A percentile compares a stretch with the other conserved stretches of the same genome.
Evolutionary conservation across 306 rosid species (phyloP).

Genomic region (Urtica urens): DNA sequence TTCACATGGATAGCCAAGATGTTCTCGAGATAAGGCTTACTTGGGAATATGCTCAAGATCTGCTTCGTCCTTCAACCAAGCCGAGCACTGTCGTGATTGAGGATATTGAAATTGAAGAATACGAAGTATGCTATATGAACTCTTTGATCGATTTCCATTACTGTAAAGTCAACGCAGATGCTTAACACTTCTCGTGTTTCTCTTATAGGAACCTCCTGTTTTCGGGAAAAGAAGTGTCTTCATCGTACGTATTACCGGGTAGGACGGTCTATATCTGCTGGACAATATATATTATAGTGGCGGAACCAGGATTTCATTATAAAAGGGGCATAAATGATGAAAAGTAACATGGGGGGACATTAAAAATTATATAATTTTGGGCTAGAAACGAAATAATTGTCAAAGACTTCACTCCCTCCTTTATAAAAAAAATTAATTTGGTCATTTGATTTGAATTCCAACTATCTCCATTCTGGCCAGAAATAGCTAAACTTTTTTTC

Average conservation of each 20-base stretch:
- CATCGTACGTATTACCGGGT: slow-evolving; percentile 60
- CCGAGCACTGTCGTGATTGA: slow-evolving; percentile 83
- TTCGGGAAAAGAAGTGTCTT: slow-evolving; percentile 93
- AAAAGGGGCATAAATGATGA: no score
- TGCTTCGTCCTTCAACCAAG: slow-evolving; percentile 76
- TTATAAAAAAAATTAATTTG: no score
- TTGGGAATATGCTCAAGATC: slow-evolving; percentile 97
- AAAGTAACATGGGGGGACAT: no score
- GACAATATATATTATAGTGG: no score
- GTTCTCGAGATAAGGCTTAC: slow-evolving; percentile 86
- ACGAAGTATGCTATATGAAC: slow-evolving; percentile 75
- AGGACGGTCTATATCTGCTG: slow-evolving; percentile 63
- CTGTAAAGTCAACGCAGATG: no score
- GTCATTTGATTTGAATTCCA: no score
- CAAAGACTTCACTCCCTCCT: no score
- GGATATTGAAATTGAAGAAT: slow-evolving; percentile 89
- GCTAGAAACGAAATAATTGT: no score
- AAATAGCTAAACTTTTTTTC: neutral
- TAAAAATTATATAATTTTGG: no score
- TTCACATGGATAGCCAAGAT: slow-evolving; percentile 91
- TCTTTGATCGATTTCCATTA: no score
- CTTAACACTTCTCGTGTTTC: neutral
- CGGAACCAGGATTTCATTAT: no score
- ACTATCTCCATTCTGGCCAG: slow-evolving; percentile 1
- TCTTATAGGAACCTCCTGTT: slow-evolving; percentile 86